phyloP scores from a whole-genome alignment of 129 eudicot genomes.

The Chrysanthemum makinoi region DNA sequence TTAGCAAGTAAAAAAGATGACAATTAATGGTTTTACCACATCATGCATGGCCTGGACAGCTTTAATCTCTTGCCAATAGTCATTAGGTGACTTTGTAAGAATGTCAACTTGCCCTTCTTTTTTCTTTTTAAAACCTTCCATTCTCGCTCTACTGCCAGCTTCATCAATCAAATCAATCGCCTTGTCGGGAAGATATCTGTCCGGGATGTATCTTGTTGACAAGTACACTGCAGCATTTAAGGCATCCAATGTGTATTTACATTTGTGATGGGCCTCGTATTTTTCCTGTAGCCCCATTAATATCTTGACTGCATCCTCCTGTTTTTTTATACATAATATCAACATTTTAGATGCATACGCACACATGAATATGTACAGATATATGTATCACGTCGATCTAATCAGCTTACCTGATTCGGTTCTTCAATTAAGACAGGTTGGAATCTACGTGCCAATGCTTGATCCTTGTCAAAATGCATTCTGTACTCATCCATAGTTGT shows the following conservation, averaged over 20 bases:
- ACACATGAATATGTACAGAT: neutral
- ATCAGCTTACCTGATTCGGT: constrained; percentile 67
- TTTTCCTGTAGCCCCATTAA: constrained; percentile 78
- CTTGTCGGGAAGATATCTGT: constrained; percentile 91
- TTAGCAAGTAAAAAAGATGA: neutral
- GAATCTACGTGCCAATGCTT: constrained; percentile 88
- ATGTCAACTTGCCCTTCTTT: constrained; percentile 55
- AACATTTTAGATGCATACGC: neutral
- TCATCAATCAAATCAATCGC: constrained; percentile 95
- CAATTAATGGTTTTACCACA: constrained; percentile 37
- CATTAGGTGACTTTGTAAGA: constrained; percentile 73
- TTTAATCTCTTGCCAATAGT: constrained; percentile 89
- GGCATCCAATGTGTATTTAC: constrained; percentile 83
- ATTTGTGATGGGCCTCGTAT: constrained; percentile 80
- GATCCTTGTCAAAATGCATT: constrained; percentile 82
- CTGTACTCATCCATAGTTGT: constrained; percentile 91
- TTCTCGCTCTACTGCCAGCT: constrained; percentile 85
- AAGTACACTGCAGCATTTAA: constrained; percentile 77
- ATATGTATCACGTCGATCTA: neutral
- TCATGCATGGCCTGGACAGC: constrained; percentile 77
- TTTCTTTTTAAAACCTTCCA: constrained; percentile 56
- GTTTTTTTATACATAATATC: constrained; percentile 6
- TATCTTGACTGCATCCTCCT: constrained; percentile 79
- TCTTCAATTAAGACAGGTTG: constrained; percentile 84
- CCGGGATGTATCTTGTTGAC: constrained; percentile 81